Evolutionary conservation across 148 eudicot species (phyloP).

Genomic region (Selenicereus undatus): DNA sequence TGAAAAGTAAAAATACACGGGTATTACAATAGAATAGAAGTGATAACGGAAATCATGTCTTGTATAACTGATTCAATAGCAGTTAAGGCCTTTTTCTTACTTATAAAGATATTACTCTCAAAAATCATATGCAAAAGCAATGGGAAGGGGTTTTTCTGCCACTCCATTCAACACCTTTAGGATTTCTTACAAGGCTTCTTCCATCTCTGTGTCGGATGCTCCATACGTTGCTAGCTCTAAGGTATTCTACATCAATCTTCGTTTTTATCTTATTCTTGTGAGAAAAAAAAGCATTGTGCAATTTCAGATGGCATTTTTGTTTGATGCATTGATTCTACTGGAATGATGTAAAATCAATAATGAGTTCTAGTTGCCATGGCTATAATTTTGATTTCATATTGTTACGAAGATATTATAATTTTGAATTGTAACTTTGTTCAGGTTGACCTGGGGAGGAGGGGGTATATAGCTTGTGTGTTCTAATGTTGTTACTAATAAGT

Average conservation of each 20-base stretch:
- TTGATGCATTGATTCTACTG: neutral
- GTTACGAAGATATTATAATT: neutral
- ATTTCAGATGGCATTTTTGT: neutral
- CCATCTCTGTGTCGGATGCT: slow-evolving; percentile 13
- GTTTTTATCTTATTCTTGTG: slow-evolving; percentile 12
- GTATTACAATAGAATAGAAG: no score
- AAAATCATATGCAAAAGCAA: slow-evolving; percentile 95
- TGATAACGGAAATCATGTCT: no score
- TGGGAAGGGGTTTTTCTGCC: slow-evolving; percentile 85
- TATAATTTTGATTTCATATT: neutral
- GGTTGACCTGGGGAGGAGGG: no score
- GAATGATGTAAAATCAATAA: neutral
- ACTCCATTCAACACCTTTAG: slow-evolving; percentile 81
- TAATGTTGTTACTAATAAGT: no score
- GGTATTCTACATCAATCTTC: slow-evolving; percentile 30
- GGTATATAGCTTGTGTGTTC: no score
- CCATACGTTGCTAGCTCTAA: slow-evolving; percentile 25
- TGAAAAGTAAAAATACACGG: no score
- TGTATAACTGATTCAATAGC: neutral
- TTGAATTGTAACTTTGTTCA: neutral
- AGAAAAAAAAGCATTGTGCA: neutral
- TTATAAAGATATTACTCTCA: slow-evolving; percentile 17
- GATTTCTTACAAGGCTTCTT: slow-evolving; percentile 33
- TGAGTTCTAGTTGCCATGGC: neutral
- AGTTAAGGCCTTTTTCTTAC: neutral